These are phyloP conservation scores for Magnolia sinica DNA, from an alignment of 164 flowering plant genomes.

Conservation along the genomic window DNA sequence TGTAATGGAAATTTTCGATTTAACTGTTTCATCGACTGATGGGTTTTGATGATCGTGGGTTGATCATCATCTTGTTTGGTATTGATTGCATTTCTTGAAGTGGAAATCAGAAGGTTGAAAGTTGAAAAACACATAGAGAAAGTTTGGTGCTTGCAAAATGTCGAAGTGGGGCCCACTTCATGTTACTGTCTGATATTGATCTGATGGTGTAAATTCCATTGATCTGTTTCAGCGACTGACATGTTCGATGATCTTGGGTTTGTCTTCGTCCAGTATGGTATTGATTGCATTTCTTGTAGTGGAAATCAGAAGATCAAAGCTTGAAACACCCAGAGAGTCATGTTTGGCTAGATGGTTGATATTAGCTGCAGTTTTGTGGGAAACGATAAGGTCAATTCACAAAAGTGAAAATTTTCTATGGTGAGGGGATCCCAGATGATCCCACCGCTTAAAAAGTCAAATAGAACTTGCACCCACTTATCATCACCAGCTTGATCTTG, in stretches of 20 bases:
- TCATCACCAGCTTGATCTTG: too few relatives aligned
- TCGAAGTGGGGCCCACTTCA: background rate
- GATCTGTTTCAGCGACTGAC: background rate
- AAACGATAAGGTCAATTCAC: too few relatives aligned
- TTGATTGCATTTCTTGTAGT: background rate
- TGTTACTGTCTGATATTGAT: too few relatives aligned
- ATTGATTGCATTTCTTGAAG: background rate
- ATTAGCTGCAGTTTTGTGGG: too few relatives aligned
- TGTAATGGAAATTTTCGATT: background rate
- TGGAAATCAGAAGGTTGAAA: background rate
- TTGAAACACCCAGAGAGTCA: background rate
- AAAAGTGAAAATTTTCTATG: too few relatives aligned
- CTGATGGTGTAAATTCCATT: too few relatives aligned
- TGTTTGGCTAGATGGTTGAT: too few relatives aligned
- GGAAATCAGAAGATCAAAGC: background rate
- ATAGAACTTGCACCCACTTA: too few relatives aligned
- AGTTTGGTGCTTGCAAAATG: background rate
- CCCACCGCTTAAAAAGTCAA: too few relatives aligned
- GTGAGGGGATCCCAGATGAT: too few relatives aligned
- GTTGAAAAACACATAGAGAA: too few relatives aligned
- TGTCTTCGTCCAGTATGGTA: background rate
- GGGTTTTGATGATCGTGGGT: background rate
- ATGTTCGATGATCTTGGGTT: background rate
- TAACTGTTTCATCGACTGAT: background rate
- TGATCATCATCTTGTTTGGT: background rate